Base-by-base conservation (phyloP, 805 yeast genomes). In the Saturnispora saitoi region DNA sequence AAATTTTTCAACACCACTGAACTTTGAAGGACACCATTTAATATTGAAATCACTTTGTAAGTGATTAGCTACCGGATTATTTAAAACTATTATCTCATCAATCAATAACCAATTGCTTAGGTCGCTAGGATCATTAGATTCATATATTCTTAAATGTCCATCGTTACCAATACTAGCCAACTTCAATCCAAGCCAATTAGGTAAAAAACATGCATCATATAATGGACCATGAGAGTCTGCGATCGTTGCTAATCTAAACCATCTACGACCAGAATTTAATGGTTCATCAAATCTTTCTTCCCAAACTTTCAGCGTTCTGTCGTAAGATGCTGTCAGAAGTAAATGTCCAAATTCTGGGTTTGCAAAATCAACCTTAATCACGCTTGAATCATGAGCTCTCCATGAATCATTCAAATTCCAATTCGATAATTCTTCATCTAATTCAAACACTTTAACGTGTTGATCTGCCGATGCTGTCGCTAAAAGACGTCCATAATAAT, bases 401-500 rank as follows among this genome's bases (percentile, higher is more conserved):
- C 96, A 93, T 43, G 86, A 81, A 65, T 91, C 97, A 58, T 83
- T 81, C 48, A 86, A 67, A 17, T 77, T 77, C 98, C 98, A 93
- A 17, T 39, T 32, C n/a, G 76, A 77, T 1, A 83, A 73, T 26
- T 74, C 68, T 14, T 80, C 66, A 56, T 83, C 86, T 31, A 84
- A 69, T 61, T 86, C 91, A 63, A 89, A 93, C 30, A 93, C 90
- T 59, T 88, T 87, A 53, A 93, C 77, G 59, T 87, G 95, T 59
- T 90, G 96, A 66, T 93, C 99, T 0, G 95, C 86, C 4, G 96
- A 87, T 51, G 95, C 90, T 0, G 97, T 91, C 2, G 98, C 99
- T 49, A 93, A 71, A 52, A 89, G 86, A 48, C 81, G 79, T 1
- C 99, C 98, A 61, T 91, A 91, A 66, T 84, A 91, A 65, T 93